Evolutionary conservation across 371 early-diverging fungal species (phyloP), one percentile per base, ranked within the genome.

Genomic region (Mucor saturninus): DNA sequence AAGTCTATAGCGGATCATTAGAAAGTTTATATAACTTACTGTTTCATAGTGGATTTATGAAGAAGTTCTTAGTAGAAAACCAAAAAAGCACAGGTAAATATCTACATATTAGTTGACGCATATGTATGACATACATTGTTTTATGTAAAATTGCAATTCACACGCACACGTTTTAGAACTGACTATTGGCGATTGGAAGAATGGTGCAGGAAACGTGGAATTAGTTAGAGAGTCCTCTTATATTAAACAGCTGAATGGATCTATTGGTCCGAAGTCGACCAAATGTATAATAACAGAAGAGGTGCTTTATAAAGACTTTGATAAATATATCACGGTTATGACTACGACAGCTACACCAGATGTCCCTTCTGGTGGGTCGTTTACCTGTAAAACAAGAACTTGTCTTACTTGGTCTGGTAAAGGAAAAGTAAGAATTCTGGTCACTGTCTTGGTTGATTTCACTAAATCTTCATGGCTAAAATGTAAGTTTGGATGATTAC

Each of bases 291-390:
- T 88, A 39, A 83, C 79, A n/a, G 88, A 89, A 59, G 79, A 84
- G 52, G 77, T 87, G 32, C 67, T 83, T 26, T 54, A 75, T 59
- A 69, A 71, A 55, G 87, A 93, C 59, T 80, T 85, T 68, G 79
- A 83, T 37, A 61, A 68, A 6, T 77, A 73, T 57, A 79, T 89
- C 6, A 77, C 90, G 1, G 74, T 79, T 1, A 69, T 91, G 30
- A 82, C 84, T 1, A 82, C 84, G 3, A 89, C 90, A 0, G 67
- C 68, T 10, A 95, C 97, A 3, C 95, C 95, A 0, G 88, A 91
- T 62, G 85, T 96, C 0, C 95, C 96, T 15, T 92, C 92, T 6
- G 94, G 93, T 28, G 83, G 86, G 28, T 76, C 87, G n/a, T 96
- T 96, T 65, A 73, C 71, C 9, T 83, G 90, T 21, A 86, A 88